Evolutionary conservation across 768 basidiomycete species (phyloP).

Genomic region (Pleurotus sapidus): DNA sequence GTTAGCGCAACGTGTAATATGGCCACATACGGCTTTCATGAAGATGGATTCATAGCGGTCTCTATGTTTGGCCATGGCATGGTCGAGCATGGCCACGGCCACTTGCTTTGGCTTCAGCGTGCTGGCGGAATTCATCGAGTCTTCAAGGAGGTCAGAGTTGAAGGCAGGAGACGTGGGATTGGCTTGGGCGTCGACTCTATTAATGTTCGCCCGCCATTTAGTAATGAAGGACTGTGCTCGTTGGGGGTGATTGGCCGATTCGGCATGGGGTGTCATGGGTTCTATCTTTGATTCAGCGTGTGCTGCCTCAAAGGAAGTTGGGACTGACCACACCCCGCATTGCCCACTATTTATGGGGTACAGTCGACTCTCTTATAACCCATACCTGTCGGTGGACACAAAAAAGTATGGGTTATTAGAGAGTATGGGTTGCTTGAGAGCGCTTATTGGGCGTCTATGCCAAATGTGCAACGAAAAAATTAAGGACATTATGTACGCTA

Average conservation of each 20-base stretch:
- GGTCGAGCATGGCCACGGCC: constrained; percentile 52
- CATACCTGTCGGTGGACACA: too few species aligned
- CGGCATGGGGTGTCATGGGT: constrained; percentile 4
- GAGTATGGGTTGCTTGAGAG: too few species aligned
- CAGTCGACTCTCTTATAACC: too few species aligned
- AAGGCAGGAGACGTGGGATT: neutral
- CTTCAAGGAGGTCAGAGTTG: constrained; percentile 5
- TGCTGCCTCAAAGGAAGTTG: neutral
- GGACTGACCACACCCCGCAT: neutral
- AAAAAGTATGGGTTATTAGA: too few species aligned
- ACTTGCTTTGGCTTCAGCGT: constrained; percentile 62
- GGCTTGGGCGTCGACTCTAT: neutral
- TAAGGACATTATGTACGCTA: too few species aligned
- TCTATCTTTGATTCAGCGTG: neutral
- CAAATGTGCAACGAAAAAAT: too few species aligned
- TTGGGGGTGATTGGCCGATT: constrained; percentile 10
- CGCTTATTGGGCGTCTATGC: too few species aligned
- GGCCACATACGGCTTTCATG: constrained; percentile 59
- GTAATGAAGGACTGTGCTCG: constrained; percentile 6
- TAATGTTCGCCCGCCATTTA: neutral
- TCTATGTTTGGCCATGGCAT: constrained; percentile 59
- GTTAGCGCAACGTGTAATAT: neutral
- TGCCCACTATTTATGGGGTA: neutral
- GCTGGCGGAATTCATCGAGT: constrained; percentile 18
- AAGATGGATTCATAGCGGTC: constrained; percentile 60